Conservation (phyloP, 805 yeast genomes). For the Phaffomyces antillensis region DNA sequence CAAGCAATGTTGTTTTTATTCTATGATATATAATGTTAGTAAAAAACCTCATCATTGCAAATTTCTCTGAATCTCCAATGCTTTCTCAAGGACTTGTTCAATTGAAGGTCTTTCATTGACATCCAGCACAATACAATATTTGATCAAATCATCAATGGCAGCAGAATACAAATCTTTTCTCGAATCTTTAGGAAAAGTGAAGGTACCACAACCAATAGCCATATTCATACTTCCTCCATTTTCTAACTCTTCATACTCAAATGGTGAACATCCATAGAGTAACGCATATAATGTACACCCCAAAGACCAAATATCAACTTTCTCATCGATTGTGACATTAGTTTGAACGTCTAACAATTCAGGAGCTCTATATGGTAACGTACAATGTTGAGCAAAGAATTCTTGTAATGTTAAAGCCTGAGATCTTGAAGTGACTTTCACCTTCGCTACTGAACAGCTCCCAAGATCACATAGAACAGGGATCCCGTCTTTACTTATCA, state of each 20-base stretch:
- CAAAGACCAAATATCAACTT: constrained; percentile 84
- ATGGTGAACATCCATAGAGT: constrained; percentile 78
- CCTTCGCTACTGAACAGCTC: constrained; percentile 60
- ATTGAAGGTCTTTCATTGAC: constrained; percentile 56
- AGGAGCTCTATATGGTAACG: constrained; percentile 85
- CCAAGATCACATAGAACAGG: constrained; percentile 86
- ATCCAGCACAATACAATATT: constrained; percentile 54
- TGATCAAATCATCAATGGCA: constrained; percentile 49
- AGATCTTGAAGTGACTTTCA: constrained; percentile 47
- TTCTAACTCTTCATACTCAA: constrained; percentile 73
- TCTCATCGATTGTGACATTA: constrained; percentile 58
- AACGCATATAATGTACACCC: constrained; percentile 79
- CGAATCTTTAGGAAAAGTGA: constrained; percentile 27
- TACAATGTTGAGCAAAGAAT: constrained; percentile 75
- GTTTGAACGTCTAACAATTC: constrained; percentile 75
- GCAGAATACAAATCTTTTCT: constrained; percentile 36
- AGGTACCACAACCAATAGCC: constrained; percentile 54
- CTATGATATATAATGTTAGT: not conserved
- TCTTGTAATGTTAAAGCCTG: constrained; percentile 76
- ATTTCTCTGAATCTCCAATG: constrained; percentile 34
- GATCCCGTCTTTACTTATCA: constrained; percentile 65
- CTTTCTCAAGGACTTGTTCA: constrained; percentile 47
- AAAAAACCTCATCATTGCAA: not conserved
- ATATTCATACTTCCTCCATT: constrained; percentile 76
- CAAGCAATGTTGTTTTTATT: too few species aligned